Conservation (phyloP, 2,329 filamentous ascomycete species). For the Cladosporium sp. region DNA sequence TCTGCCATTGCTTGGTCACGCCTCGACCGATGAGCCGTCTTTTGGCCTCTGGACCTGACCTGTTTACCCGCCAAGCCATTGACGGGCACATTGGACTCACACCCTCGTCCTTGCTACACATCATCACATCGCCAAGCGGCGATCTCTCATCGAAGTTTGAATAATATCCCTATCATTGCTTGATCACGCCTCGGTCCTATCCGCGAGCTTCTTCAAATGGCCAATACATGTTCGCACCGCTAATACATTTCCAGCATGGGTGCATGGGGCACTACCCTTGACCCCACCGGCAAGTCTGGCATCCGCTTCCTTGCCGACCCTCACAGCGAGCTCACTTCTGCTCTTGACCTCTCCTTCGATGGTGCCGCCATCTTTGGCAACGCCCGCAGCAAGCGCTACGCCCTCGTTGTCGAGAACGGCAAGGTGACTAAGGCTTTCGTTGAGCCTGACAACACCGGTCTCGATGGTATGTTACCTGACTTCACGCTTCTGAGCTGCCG, state of each 20-base stretch:
- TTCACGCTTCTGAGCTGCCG: background rate
- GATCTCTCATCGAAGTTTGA: background rate
- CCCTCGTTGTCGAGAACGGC: slow-evolving; percentile 77
- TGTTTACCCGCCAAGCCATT: background rate
- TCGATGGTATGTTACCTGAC: slow-evolving; percentile 60
- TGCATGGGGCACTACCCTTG: slow-evolving; percentile 78
- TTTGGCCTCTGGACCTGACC: background rate
- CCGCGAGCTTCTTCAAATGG: background rate
- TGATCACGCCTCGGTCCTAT: background rate
- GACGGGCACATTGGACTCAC: background rate
- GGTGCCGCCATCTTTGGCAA: slow-evolving; percentile 77
- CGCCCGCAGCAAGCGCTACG: slow-evolving; percentile 82
- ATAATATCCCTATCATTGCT: background rate
- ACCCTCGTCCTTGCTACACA: background rate
- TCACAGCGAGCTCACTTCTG: slow-evolving; percentile 74
- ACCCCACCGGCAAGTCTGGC: slow-evolving; percentile 71
- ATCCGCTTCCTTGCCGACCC: slow-evolving; percentile 89
- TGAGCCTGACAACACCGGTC: slow-evolving; percentile 85
- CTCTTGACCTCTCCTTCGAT: slow-evolving; percentile 81
- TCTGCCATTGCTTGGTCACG: slow-evolving; percentile 1
- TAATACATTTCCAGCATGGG: slow-evolving; percentile 62
- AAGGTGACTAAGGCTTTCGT: slow-evolving; percentile 79
- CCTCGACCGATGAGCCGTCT: background rate
- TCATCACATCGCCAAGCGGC: background rate
- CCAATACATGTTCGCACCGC: background rate